Base-by-base conservation (phyloP, 139 green algal species). In the Spirogloea muscicola region DNA sequence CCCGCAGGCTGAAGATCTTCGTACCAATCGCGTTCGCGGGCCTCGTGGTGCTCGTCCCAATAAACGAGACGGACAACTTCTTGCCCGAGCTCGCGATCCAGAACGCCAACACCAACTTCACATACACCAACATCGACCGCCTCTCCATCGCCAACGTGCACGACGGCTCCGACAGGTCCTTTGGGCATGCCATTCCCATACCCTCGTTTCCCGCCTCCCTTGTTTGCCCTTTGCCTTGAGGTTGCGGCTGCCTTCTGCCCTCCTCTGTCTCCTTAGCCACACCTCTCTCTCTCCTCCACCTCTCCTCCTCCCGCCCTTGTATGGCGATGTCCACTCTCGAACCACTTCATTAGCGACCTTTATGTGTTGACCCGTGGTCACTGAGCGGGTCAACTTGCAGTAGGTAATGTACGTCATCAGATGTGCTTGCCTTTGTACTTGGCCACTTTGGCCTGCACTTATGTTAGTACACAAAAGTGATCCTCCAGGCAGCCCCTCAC, bases 1-100 rank as follows among this genome's bases (percentile, higher is more conserved):
- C 48, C 16, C 49, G 33, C 69, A 77, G 72, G 18, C 25, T 80
- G 44, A 80, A 80, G 52, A 58, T 80, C 10, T 77, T 80, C 41
- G 29, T 80, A 34, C 72, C 72, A 0, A 68, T 80, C 31, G n/a
- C 43, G 18, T 6, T 80, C 18, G 9, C 66, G 31, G 72, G 21
- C 10, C 34, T 49, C 18, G 18, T 70, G 36, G 41, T 80, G 3
- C 25, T 80, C 6, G 40, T 79, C 31, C 72, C 72, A n/a, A 36
- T 80, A 21, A 79, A 80, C 37, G 37, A 41, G 37, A 80, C 72
- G 62, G 65, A 78, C 25, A 43, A 61, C 31, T 68, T 29, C 27
- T 25, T 76, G 49, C 25, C 31, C 21, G n/a, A n/a, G n/a, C n/a
- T n/a, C n/a, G 29, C 10, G 67, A 61, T n/a, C 29, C 0, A 36